Evolutionary conservation across 768 basidiomycete species (phyloP).

Genomic region (Kwoniella dendrophila): DNA sequence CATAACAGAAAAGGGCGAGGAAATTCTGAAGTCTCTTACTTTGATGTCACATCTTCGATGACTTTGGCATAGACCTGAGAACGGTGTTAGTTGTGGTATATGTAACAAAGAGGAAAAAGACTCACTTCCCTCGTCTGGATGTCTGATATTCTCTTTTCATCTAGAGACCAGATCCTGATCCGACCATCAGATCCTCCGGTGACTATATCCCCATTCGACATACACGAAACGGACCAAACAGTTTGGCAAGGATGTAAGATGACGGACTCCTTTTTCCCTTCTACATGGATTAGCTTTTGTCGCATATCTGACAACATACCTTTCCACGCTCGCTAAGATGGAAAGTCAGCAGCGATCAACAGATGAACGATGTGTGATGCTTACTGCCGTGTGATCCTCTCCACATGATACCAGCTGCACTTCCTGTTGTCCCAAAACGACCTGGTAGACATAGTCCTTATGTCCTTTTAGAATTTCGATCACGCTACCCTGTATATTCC

Average conservation of each 20-base stretch:
- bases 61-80: background rate
- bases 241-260: constrained; percentile 52
- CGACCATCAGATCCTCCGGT: constrained; percentile 49
- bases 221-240: constrained; percentile 49
- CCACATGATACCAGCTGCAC: constrained; percentile 40
- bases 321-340: constrained; percentile 38
- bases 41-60: constrained; percentile 25
- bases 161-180: constrained; percentile 44
- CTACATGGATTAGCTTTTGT: background rate
- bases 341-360: background rate
- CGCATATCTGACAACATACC: constrained; percentile 16
- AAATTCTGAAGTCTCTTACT: constrained; percentile 13
- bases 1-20: no score
- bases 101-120: no score
- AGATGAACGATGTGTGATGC: constrained; percentile 2
- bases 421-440: constrained; percentile 18
- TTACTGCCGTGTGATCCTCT: constrained; percentile 52
- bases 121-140: constrained; percentile 26
- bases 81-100: background rate
- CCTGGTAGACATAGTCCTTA: constrained; percentile 49
- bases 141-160: constrained; percentile 25
- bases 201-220: constrained; percentile 51
- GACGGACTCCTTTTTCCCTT: constrained; percentile 3
- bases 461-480: constrained; percentile 36
- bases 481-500: constrained; percentile 34